A percentile compares a stretch with the other conserved stretches of the same genome.
These are phyloP conservation scores for Neurospora pannonica DNA, from an alignment of 495 filamentous ascomycete species.

Conservation along the genomic window DNA sequence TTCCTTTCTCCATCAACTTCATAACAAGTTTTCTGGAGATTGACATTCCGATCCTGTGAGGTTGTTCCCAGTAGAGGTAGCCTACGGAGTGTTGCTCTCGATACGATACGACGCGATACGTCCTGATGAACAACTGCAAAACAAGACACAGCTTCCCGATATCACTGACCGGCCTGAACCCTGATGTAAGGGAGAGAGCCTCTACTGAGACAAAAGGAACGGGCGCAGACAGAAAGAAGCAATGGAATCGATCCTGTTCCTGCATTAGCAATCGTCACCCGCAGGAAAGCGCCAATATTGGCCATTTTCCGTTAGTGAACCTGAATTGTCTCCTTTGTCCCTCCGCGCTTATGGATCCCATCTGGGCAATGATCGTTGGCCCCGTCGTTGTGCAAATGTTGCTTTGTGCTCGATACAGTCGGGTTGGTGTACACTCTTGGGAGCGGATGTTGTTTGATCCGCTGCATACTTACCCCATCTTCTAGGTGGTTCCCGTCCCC, in stretches of 20 bases:
- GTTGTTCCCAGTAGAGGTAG: not conserved
- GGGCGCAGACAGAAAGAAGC: not conserved
- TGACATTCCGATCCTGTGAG: not conserved
- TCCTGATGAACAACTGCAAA: not conserved
- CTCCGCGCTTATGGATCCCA: not conserved
- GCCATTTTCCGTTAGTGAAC: not conserved
- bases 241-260: not conserved
- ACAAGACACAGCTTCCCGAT: not conserved
- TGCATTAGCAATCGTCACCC: not conserved
- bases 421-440: not conserved
- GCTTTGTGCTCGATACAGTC: not conserved
- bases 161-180: not conserved
- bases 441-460: not conserved
- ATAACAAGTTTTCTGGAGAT: not conserved
- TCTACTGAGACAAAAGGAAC: not conserved
- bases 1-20: not conserved
- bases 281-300: not conserved
- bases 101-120: not conserved
- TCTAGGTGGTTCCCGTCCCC: not conserved
- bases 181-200: not conserved
- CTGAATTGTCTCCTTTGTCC: not conserved
- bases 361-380: not conserved
- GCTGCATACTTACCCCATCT: not conserved
- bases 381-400: not conserved
- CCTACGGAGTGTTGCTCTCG: not conserved